phyloP scores from a whole-genome alignment of 768 basidiomycete species.

The Clitopilus hobsonii region DNA sequence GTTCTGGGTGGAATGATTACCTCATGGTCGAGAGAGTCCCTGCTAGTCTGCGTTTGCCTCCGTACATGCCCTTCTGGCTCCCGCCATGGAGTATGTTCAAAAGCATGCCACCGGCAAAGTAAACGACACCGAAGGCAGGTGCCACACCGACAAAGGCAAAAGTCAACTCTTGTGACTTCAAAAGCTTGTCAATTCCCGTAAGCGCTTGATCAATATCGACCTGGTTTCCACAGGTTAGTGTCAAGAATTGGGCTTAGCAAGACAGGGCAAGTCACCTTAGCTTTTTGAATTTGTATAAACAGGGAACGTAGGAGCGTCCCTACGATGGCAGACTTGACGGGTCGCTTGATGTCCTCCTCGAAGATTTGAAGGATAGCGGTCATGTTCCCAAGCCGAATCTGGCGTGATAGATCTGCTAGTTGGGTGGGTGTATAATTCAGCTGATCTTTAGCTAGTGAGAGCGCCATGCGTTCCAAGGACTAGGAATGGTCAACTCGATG shows the following conservation, averaged over 20 bases:
- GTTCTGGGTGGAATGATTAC: constrained; percentile 24
- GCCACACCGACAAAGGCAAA: constrained; percentile 98
- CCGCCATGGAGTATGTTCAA: constrained; percentile 45
- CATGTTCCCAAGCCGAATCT: constrained; percentile 77
- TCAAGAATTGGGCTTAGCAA: neutral
- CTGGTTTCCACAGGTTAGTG: constrained; percentile 30
- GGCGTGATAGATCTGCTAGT: constrained; percentile 57
- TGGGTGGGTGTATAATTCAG: constrained; percentile 60
- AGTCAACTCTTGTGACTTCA: constrained; percentile 91
- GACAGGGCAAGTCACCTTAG: constrained; percentile 52
- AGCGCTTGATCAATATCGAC: constrained; percentile 91
- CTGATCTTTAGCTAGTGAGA: constrained; percentile 80
- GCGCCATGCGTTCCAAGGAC: constrained; percentile 92
- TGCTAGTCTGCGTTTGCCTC: constrained; percentile 48
- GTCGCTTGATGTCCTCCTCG: constrained; percentile 89
- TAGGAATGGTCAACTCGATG: constrained; percentile 21
- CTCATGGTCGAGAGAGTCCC: constrained; percentile 73
- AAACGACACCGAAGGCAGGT: constrained; percentile 79
- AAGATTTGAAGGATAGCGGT: constrained; percentile 84
- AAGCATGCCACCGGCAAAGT: constrained; percentile 55
- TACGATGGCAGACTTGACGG: constrained; percentile 71
- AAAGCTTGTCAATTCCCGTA: constrained; percentile 86
- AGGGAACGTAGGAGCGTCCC: constrained; percentile 81
- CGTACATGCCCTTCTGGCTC: constrained; percentile 46
- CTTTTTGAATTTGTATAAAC: constrained; percentile 93